Percentiles rank a stretch among this genome's conserved stretches.
Conservation (phyloP, 2,329 filamentous ascomycete species). For the Aureobasidium lini region DNA sequence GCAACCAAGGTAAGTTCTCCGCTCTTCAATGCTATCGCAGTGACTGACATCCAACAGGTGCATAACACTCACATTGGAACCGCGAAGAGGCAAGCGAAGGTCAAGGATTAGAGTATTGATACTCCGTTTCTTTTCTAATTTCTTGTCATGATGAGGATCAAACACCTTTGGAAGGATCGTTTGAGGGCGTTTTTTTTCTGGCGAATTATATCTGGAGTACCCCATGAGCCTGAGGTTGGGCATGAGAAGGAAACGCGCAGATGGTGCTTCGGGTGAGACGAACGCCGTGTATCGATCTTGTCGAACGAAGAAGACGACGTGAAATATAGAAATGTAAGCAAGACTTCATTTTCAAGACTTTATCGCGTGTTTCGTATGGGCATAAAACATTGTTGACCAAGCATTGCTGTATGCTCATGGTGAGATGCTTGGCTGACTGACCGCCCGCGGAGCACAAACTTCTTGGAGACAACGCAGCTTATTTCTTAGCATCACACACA, state of each 20-base stretch:
- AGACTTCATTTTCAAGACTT: constrained; percentile 2
- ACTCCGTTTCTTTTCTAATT: not conserved
- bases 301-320: not conserved
- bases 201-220: not conserved
- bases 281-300: not conserved
- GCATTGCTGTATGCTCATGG: not conserved
- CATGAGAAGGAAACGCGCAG: not conserved
- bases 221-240: not conserved
- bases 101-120: constrained; percentile 31
- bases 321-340: constrained; percentile 5
- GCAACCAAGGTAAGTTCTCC: constrained; percentile 70
- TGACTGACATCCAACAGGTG: constrained; percentile 41
- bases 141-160: not conserved
- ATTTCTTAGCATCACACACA: not conserved
- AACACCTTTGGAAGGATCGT: not conserved
- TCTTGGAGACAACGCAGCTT: not conserved
- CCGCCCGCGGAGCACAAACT: not conserved
- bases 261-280: not conserved
- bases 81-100: constrained; percentile 66
- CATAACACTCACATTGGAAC: constrained; percentile 90
- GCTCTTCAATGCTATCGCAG: not conserved
- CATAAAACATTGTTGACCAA: not conserved
- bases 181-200: constrained; percentile 3
- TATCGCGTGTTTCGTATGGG: not conserved
- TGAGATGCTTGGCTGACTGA: not conserved